Base-by-base conservation (phyloP, 2,329 filamentous ascomycete species). In the Ophiognomonia clavigignenti-juglandacearum region DNA sequence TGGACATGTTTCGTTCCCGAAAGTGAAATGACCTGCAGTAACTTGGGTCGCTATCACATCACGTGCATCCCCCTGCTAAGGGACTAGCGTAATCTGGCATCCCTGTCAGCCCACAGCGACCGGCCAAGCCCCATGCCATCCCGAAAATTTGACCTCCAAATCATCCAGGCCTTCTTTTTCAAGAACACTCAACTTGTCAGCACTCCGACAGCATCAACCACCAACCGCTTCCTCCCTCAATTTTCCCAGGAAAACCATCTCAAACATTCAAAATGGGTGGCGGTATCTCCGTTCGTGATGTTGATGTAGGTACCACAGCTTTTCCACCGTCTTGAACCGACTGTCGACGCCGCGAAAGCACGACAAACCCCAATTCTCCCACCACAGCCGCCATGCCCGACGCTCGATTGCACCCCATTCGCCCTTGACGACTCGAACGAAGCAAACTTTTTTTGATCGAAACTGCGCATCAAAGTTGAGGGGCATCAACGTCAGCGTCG, bases 281-380 rank as follows among this genome's bases (percentile, higher is more conserved):
- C 73, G 87, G 86, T 73, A 79, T 88, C 70, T 81, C 77, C 64
- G 87, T 92, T 74, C 86, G 86, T 75, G 87, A 91, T 77, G 86
- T 91, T 71, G 85, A 88, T 80, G 84, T 87, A 83, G 74, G 82
- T 82, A 62, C 58, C 60, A 51, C 57, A 56, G 59, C 48, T 50
- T 53, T 53, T 57, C 51, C 56, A 64, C 45, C 55, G 54, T 61
- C 46, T 45, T 41, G 42, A 38, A 36, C 42, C 45, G 45, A 46
- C 43, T 55, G 44, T 41, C 31, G 45, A 36, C 29, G 18, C 24
- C 19, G 18, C 23, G 23, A 18, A 27, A 34, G 20, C 20, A 38
- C 45, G 36, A 46, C 23, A 19, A 39, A n/a, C 24, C n/a, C 39
- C 18, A 20, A 22, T 23, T 23, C 14, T 40, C 13, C 10, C 34